Evolutionary conservation across 2,329 filamentous ascomycete genomes (phyloP), one percentile per base, ranked within the genome.

Genomic region (Hyphodiscus sp.): DNA sequence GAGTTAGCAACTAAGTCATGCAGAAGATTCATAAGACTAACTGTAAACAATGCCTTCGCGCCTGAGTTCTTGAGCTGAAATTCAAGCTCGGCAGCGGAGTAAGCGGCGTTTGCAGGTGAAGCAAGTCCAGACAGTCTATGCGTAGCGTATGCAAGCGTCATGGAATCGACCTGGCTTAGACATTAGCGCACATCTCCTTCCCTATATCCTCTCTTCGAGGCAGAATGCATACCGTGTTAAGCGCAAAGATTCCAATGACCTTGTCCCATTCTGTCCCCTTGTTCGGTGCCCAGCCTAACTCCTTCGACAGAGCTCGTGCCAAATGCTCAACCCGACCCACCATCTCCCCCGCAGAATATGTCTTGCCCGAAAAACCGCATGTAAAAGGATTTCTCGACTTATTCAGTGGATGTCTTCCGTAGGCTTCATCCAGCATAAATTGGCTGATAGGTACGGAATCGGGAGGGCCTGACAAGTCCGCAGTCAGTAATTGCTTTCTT

Each of bases 71-170:
- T 82, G 54, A 96, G 77, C 72, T 96, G 91, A 65, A 87, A 90
- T 9, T 86, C 83, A 20, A 96, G 77, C 70, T 96, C 91, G 7
- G 88, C 81, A 20, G 81, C 81, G 0, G 87, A 95, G 71, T 95
- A 96, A 6, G 84, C 82, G 20, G 91, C 91, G 67, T 96, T 96
- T 2, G 89, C 91, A 0, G 91, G 90, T 19, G 85, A 88, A 15
- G 87, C 75, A 53, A 89, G 74, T 41, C 88, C 91, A n/a, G 83
- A 83, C 15, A 91, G 71, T 53, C 85, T 79, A 67, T 92, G 89
- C 16, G 87, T 77, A 2, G 88, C 85, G 77, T 87, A 89, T 41
- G 80, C 81, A 29, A 90, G 71, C 4, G 87, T 81, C 56, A 91
- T 72, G 50, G 86, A 89, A 69, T 94, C 88, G 58, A 94, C 82